A percentile compares a stretch with the other conserved stretches of the same genome.
Evolutionary conservation across 31 red algal genomes (phyloP).

Genomic region (Odonthalia washingtoniensis): DNA sequence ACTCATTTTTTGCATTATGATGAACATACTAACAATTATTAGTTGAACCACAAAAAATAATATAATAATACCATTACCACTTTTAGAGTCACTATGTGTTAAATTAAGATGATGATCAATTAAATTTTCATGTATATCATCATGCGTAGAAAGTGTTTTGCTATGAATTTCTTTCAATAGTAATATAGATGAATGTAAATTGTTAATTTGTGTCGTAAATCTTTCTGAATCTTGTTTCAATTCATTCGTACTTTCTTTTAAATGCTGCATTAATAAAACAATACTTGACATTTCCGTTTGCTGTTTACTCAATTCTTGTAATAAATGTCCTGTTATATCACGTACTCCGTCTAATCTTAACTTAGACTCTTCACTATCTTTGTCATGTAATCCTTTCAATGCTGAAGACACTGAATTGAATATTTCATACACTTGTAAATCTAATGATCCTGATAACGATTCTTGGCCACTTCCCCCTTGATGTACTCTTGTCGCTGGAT

Average conservation of each 20-base stretch:
- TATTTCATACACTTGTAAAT: constrained; percentile 74
- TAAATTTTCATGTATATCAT: constrained; percentile 70
- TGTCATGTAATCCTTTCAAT: constrained; percentile 50
- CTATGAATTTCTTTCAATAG: constrained; percentile 42
- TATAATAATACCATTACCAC: constrained; percentile 52
- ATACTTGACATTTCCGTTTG: constrained; percentile 47
- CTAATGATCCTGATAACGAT: constrained; percentile 53
- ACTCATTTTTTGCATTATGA: constrained; percentile 67
- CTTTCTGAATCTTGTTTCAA: constrained; percentile 58
- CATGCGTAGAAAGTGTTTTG: constrained; percentile 48
- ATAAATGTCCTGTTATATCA: constrained; percentile 63
- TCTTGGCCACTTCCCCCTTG: constrained; percentile 9
- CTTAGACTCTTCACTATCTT: constrained; percentile 55
- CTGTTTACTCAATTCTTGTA: constrained; percentile 68
- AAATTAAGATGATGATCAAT: constrained; percentile 61
- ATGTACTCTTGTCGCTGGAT: constrained; percentile 48
- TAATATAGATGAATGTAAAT: constrained; percentile 56
- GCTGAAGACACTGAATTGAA: constrained; percentile 56
- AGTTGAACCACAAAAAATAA: constrained; percentile 71
- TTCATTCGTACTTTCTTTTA: constrained; percentile 62
- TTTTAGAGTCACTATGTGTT: background rate
- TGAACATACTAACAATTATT: constrained; percentile 44
- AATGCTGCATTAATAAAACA: constrained; percentile 32
- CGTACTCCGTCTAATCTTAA: constrained; percentile 61
- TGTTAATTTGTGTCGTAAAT: constrained; percentile 59